Conservation (phyloP, 2,329 filamentous ascomycete species). For the Aspergillus udagawae region DNA sequence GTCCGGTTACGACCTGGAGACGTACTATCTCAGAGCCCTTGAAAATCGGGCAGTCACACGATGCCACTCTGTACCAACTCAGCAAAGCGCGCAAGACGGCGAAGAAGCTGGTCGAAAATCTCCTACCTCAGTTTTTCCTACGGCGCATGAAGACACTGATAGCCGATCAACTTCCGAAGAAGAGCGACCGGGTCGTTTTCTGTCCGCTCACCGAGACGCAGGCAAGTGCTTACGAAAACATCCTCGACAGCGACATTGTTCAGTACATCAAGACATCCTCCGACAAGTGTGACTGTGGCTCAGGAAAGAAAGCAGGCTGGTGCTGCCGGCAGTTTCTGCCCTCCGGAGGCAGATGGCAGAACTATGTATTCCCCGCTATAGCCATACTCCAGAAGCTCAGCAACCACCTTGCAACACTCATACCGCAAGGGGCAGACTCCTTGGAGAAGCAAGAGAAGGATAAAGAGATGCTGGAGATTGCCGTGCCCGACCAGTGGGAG, state of each 20-base stretch:
- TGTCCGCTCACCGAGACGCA: slow-evolving; percentile 84
- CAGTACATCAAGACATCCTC: slow-evolving; percentile 64
- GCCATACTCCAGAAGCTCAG: slow-evolving; percentile 78
- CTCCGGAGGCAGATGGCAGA: slow-evolving; percentile 65
- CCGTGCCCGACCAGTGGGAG: slow-evolving; percentile 71
- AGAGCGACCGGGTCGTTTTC: slow-evolving; percentile 91
- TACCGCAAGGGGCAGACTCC: slow-evolving; percentile 63
- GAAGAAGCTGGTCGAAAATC: slow-evolving; percentile 76
- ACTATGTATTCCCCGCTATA: slow-evolving; percentile 80
- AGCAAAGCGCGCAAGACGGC: slow-evolving; percentile 77
- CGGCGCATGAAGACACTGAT: slow-evolving; percentile 91
- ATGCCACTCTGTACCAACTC: slow-evolving; percentile 79
- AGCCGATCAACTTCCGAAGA: slow-evolving; percentile 87
- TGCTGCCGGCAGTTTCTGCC: slow-evolving; percentile 66
- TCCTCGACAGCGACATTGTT: slow-evolving; percentile 69
- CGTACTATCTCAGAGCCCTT: slow-evolving; percentile 73
- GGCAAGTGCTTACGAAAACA: slow-evolving; percentile 74
- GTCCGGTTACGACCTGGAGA: slow-evolving; percentile 71
- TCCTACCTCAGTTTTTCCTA: slow-evolving; percentile 85
- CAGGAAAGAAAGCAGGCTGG: slow-evolving; percentile 69
- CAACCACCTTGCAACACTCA: slow-evolving; percentile 85
- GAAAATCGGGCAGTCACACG: slow-evolving; percentile 84
- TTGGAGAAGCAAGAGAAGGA: slow-evolving; percentile 75
- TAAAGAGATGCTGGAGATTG: slow-evolving; percentile 66
- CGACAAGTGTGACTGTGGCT: slow-evolving; percentile 66